Percentiles rank a stretch among this genome's conserved stretches.
phyloP scores from a whole-genome alignment of 2,329 filamentous ascomycete species.

The Clarireedia monteithiana region DNA sequence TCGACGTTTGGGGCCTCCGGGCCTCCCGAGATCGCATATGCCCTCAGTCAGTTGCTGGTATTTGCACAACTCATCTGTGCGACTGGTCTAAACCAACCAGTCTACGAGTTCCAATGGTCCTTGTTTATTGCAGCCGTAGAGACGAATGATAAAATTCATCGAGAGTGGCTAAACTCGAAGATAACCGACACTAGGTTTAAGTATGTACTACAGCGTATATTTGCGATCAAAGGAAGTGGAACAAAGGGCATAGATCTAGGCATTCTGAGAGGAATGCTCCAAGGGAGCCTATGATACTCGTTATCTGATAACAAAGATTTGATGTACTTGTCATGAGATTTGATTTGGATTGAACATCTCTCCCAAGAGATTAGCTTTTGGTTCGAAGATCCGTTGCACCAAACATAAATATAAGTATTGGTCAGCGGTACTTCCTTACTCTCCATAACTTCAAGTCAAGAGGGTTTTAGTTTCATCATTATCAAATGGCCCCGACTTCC shows the following conservation, averaged over 20 bases:
- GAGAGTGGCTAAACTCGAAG: constrained; percentile 11
- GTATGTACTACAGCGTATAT: background rate
- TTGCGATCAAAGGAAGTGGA: background rate
- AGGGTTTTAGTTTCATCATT: no score
- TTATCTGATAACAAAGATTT: background rate
- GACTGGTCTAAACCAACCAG: constrained; percentile 3
- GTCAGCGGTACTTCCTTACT: no score
- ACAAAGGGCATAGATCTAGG: background rate
- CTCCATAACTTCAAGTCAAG: no score
- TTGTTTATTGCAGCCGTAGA: constrained; percentile 14
- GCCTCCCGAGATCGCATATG: background rate
- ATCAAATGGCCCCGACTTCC: no score
- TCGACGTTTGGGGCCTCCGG: background rate
- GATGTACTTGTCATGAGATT: no score
- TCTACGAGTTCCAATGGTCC: constrained; percentile 16
- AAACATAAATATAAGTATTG: no score
- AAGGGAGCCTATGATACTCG: background rate
- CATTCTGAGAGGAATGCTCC: background rate
- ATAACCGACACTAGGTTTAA: background rate
- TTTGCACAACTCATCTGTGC: constrained; percentile 6
- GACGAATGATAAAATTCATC: constrained; percentile 13
- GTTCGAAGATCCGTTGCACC: no score
- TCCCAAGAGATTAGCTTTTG: no score
- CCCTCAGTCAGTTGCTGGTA: constrained; percentile 1
- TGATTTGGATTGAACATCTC: no score